phyloP scores from a whole-genome alignment of 2,329 filamentous ascomycete species.

The Venturia oleaginea region DNA sequence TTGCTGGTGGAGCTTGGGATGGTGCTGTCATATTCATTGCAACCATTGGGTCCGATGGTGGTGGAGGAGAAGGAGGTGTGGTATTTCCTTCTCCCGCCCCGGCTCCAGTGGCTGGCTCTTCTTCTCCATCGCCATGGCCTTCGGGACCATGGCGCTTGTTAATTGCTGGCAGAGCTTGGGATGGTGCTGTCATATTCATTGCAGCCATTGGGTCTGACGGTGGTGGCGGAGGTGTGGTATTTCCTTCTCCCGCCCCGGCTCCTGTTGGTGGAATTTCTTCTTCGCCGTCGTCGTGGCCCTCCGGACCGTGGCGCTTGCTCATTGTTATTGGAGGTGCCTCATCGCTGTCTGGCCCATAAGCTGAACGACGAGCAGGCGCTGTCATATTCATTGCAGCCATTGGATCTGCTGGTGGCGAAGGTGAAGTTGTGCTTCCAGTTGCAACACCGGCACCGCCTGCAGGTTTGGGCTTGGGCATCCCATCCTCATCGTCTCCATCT shows the following conservation, averaged over 20 bases:
- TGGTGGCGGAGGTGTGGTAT: neutral
- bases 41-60: neutral
- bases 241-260: neutral
- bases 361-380: neutral
- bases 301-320: neutral
- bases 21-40: neutral
- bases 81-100: neutral
- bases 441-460: neutral
- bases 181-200: too few species aligned
- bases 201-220: neutral
- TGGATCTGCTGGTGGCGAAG: neutral
- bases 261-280: neutral
- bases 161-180: neutral
- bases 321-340: neutral
- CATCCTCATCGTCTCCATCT: slow-evolving; percentile 1
- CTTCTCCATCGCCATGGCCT: neutral
- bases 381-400: neutral
- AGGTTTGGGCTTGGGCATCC: neutral
- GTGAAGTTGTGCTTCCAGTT: neutral
- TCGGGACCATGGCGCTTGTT: neutral
- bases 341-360: neutral
- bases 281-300: neutral
- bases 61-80: neutral
- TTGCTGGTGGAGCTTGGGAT: neutral
- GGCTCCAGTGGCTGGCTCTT: neutral